Base-by-base conservation (phyloP, 2,329 filamentous ascomycete species). In the Hypoxylon sp. region DNA sequence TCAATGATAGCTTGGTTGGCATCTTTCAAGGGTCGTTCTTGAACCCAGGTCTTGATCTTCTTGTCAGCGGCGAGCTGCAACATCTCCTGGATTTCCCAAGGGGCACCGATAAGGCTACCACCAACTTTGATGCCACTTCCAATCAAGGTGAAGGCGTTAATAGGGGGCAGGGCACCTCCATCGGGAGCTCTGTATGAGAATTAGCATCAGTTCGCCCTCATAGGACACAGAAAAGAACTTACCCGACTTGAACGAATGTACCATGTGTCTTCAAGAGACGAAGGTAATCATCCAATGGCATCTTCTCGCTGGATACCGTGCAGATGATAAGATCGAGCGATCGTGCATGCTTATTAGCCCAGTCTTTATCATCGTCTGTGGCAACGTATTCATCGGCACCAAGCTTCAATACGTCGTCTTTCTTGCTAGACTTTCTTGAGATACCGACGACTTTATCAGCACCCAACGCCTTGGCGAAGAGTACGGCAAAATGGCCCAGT, bases 401-500 rank as follows among this genome's bases (percentile, higher is more conserved):
- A 68, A 87, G 76, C 53, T 78, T 77, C 43, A 76, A 62, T 1
- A 78, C 81, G 60, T 87, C 83, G 0, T 72, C 75, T 44, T 73
- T 75, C 73, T 87, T 86, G 40, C 67, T 67, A 4, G 67, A 69
- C 4, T 72, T 76, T 19, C 83, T 76, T 6, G 80, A 84, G 60
- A 86, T 83, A 8, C 76, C 82, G 5, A 84, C 77, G 3, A 86
- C 79, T 35, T 77, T 76, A 46, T 87, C 81, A 12, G 81, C 82
- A 9, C 81, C 83, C 7, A 90, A 70, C 1, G 87, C 87, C 68
- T 83, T 86, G 1, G 88, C 87, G 64, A 83, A 88, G 32, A 88
- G 70, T 8, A 90, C 70, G 2, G 81, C 88, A 56, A 89, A 84
- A 69, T 90, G 86, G 0, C 87, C 87, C 1, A 90, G 69, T 1